Percentiles rank a stretch among this genome's conserved stretches.
Conservation (phyloP, 2,329 filamentous ascomycete genomes). For the Scolecobasidium constrictum region DNA sequence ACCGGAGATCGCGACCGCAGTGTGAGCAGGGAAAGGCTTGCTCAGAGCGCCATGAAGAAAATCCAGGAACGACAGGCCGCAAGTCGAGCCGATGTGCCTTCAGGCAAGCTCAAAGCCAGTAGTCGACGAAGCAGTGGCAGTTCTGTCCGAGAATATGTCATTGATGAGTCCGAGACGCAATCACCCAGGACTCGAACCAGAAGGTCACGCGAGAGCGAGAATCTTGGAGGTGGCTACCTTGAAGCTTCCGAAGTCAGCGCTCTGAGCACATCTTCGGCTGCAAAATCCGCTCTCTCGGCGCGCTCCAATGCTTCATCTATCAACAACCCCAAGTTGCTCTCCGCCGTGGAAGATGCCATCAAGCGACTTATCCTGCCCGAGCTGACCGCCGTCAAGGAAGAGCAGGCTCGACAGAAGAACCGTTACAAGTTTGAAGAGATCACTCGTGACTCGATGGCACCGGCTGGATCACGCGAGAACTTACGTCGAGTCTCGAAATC, state of each 20-base stretch:
- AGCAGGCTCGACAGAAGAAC: conserved; percentile 68
- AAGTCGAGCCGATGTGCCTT: conserved; percentile 26
- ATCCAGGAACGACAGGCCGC: conserved; percentile 40
- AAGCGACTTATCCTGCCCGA: conserved; percentile 83
- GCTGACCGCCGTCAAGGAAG: conserved; percentile 80
- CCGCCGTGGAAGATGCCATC: conserved; percentile 89
- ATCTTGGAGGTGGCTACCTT: conserved; percentile 37
- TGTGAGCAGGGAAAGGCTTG: conserved; percentile 54
- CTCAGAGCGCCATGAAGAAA: conserved; percentile 59
- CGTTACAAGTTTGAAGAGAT: conserved; percentile 57
- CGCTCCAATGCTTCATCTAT: conserved; percentile 55
- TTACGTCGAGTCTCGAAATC: conserved; percentile 48
- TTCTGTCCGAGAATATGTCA: conserved; percentile 21
- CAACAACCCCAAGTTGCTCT: conserved; percentile 82
- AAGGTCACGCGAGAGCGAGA: conserved; percentile 41
- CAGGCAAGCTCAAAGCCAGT: conserved; percentile 21
- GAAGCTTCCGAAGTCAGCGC: conserved; percentile 37
- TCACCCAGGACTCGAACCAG: conserved; percentile 29
- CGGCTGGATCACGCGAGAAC: conserved; percentile 24
- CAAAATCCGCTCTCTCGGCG: conserved; percentile 43
- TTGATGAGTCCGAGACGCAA: conserved; percentile 18
- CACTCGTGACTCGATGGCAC: conserved; percentile 46
- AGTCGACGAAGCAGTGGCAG: conserved; percentile 11
- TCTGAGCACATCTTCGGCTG: conserved; percentile 43
- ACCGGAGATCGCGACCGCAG: conserved; percentile 49